These are phyloP conservation scores for Kurtzmaniella quercitrusa DNA, from an alignment of 1,139 yeast genomes.

Conservation along the genomic window DNA sequence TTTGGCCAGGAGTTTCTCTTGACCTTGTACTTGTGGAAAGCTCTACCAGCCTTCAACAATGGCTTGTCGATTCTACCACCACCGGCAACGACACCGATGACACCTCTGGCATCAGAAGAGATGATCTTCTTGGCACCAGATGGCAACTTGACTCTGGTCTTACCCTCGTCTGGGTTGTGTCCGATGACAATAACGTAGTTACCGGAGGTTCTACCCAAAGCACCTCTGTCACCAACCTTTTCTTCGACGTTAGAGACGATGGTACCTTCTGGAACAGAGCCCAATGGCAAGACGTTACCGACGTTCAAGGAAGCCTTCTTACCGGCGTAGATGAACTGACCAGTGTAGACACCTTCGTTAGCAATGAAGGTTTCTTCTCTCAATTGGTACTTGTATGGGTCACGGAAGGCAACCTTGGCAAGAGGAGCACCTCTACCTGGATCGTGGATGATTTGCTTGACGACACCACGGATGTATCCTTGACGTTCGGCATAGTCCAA, in stretches of 20 bases:
- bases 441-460: slow-evolving; percentile 97
- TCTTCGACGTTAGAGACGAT: slow-evolving; percentile 98
- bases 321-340: slow-evolving; percentile 98
- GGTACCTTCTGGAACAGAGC: slow-evolving; percentile 99
- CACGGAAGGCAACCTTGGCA: slow-evolving; percentile 98
- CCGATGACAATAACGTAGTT: slow-evolving; percentile 98
- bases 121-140: slow-evolving; percentile 98
- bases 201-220: slow-evolving; percentile 98
- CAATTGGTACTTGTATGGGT: slow-evolving; percentile 97
- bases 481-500: slow-evolving; percentile 99
- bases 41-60: slow-evolving; percentile 99
- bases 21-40: slow-evolving; percentile 98
- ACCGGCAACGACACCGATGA: slow-evolving; percentile 99
- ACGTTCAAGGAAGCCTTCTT: slow-evolving; percentile 96
- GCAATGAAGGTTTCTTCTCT: slow-evolving; percentile 99
- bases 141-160: slow-evolving; percentile 98
- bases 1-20: slow-evolving; percentile 99
- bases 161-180: slow-evolving; percentile 98
- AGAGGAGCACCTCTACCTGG: slow-evolving; percentile 99
- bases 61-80: slow-evolving; percentile 99
- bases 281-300: slow-evolving; percentile 97
- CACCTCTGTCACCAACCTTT: slow-evolving; percentile 99
- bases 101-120: slow-evolving; percentile 97
- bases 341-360: slow-evolving; percentile 99
- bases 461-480: slow-evolving; percentile 99